phyloP scores from a whole-genome alignment of 1,284 basidiomycete genomes.

The Ceratobasidium sp. region DNA sequence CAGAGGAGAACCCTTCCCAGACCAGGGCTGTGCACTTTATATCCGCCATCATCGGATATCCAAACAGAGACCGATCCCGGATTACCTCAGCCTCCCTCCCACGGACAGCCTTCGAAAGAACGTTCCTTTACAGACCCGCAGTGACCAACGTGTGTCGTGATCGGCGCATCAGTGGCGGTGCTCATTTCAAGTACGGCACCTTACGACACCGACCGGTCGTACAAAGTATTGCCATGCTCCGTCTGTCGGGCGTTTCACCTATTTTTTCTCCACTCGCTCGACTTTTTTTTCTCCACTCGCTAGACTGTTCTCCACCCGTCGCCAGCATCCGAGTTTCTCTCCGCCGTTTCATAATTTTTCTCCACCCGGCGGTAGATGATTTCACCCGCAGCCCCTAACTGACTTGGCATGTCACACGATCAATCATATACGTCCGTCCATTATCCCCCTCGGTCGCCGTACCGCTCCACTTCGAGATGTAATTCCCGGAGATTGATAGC shows the following conservation, averaged over 20 bases:
- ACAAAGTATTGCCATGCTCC: neutral
- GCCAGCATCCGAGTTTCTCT: neutral
- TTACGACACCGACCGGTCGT: neutral
- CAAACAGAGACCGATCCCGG: conserved; percentile 15
- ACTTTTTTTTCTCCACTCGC: neutral
- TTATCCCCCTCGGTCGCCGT: too few relatives aligned
- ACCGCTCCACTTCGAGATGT: too few relatives aligned
- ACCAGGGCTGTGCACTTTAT: conserved; percentile 31
- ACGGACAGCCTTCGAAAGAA: neutral
- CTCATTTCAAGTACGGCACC: neutral
- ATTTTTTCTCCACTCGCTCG: neutral
- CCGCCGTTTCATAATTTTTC: neutral
- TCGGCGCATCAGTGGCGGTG: neutral
- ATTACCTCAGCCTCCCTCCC: neutral
- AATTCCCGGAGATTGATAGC: too few relatives aligned
- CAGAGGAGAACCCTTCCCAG: conserved; percentile 23
- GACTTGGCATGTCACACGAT: neutral
- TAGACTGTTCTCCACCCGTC: too few relatives aligned
- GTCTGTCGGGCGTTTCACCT: neutral
- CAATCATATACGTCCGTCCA: neutral
- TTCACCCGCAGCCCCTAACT: too few relatives aligned
- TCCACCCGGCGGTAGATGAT: neutral
- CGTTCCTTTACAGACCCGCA: neutral
- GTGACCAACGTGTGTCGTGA: neutral
- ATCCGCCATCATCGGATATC: conserved; percentile 17